These are phyloP conservation scores for Leptographium flavum DNA, from an alignment of 2,329 filamentous ascomycete genomes.

Conservation along the genomic window DNA sequence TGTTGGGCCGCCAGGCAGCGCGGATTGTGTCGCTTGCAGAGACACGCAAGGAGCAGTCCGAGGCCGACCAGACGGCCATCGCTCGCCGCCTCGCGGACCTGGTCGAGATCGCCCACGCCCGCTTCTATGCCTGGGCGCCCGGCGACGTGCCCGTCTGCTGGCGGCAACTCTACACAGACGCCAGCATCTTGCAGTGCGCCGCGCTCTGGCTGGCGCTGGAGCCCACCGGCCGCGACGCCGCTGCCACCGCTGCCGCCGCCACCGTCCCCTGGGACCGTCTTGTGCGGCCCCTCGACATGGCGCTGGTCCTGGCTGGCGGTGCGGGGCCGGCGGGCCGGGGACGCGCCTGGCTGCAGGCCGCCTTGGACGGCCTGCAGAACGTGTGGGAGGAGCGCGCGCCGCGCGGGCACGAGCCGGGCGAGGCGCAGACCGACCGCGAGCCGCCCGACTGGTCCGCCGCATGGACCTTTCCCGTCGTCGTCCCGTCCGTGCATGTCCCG, in stretches of 20 bases:
- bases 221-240: not conserved
- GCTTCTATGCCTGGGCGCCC: constrained; percentile 57
- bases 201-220: constrained; percentile 3
- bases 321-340: constrained; percentile 34
- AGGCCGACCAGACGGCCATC: not conserved
- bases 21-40: constrained; percentile 5
- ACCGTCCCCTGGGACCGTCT: constrained; percentile 31
- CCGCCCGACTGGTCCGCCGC: not conserved
- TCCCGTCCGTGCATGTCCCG: constrained; percentile 21
- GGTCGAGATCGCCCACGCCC: constrained; percentile 43
- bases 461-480: constrained; percentile 1
- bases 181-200: constrained; percentile 48
- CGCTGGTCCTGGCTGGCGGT: constrained; percentile 60
- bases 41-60: not conserved
- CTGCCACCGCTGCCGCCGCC: not conserved
- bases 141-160: constrained; percentile 52
- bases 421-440: not conserved
- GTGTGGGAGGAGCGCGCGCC: constrained; percentile 10
- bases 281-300: constrained; percentile 57
- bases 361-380: constrained; percentile 28
- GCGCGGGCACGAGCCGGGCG: not conserved
- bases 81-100: constrained; percentile 38
- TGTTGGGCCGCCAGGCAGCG: constrained; percentile 12
- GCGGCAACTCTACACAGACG: constrained; percentile 58
- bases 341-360: constrained; percentile 33